Evolutionary conservation across 2,329 filamentous ascomycete species (phyloP), one percentile per base, ranked within the genome.

Genomic region (Rhinocladiella mackenziei): DNA sequence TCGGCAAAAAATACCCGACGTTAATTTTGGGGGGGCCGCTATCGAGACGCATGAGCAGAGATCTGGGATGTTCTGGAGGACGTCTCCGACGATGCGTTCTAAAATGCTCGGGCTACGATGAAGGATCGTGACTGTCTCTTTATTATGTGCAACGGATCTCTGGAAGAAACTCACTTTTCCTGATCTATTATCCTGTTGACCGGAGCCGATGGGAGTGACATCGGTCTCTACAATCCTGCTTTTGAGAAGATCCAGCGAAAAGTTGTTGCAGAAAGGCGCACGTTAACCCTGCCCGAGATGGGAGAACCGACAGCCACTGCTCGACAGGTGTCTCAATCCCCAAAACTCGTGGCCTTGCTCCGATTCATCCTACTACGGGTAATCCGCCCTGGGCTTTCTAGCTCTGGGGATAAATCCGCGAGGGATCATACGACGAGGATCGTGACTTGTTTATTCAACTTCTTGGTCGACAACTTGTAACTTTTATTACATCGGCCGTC

Each of bases 81-180:
- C 2, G 74, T 85, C 0, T 86, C 92, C 52, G 70, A 75, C 13
- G 79, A 71, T 48, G 86, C 86, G 0, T 77, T 75, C 62, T 65
- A 76, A 28, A 83, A 80, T 3, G 87, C 86, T 0, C 81, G 89
- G 65, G 83, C 86, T 1, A 88, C 82, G 0, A 86, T 89, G 83
- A 91, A 89, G 62, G 81, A 89, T 53, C 86, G 92, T 56, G 84
- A 91, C 51, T 80, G 79, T 44, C 69, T 91, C 1, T 88, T 89
- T 57, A 75, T 92, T 22, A 71, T 75, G 34, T 77, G 86, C 5
- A 77, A 79, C 51, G 55, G 55, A 9, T 87, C 77, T 50, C 65
- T 87, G 1, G 85, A 94, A 62, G 86, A 92, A 60, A 81, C 84
- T 0, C 91, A 86, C 60, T 91, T 91, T 61, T 86, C 83, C 9